Evolutionary conservation across 2,329 filamentous ascomycete genomes (phyloP).

Genomic region (Beauveria sp.): DNA sequence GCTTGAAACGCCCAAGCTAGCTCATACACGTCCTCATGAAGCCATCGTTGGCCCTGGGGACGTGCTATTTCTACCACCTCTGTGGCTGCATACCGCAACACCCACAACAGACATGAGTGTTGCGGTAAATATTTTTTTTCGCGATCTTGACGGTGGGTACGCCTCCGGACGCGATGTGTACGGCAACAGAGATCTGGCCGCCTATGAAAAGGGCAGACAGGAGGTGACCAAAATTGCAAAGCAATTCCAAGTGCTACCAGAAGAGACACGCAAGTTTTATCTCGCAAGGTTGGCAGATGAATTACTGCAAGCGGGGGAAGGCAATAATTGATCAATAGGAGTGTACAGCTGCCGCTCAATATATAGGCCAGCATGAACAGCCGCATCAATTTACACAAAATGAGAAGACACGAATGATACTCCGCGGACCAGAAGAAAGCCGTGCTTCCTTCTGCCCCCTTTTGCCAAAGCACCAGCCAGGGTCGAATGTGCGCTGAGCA

Average conservation of each 20-base stretch:
- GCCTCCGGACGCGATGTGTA: conserved; percentile 75
- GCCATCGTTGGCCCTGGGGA: conserved; percentile 63
- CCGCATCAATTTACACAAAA: not conserved
- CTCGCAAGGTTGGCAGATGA: conserved; percentile 64
- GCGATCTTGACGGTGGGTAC: conserved; percentile 59
- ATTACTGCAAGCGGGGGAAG: conserved; percentile 30
- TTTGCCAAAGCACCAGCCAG: not conserved
- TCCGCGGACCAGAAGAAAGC: not conserved
- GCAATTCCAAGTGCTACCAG: conserved; percentile 56
- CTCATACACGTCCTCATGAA: conserved; percentile 55
- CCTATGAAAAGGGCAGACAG: conserved; percentile 72
- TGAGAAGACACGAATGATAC: not conserved
- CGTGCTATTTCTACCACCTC: conserved; percentile 69
- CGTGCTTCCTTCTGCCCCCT: not conserved
- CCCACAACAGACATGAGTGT: conserved; percentile 55
- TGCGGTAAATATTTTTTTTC: conserved; percentile 87
- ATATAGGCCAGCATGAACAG: no score
- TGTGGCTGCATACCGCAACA: conserved; percentile 75
- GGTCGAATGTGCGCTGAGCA: not conserved
- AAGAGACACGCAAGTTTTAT: conserved; percentile 67
- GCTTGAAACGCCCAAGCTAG: conserved; percentile 31
- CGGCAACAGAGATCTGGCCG: conserved; percentile 76
- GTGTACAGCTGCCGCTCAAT: no score
- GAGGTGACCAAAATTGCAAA: conserved; percentile 61
- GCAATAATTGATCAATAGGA: conserved; percentile 3